Percentiles rank a stretch among this genome's conserved stretches.
phyloP scores from a whole-genome alignment of 2,329 filamentous ascomycete species.

The Fusarium avenaceum region DNA sequence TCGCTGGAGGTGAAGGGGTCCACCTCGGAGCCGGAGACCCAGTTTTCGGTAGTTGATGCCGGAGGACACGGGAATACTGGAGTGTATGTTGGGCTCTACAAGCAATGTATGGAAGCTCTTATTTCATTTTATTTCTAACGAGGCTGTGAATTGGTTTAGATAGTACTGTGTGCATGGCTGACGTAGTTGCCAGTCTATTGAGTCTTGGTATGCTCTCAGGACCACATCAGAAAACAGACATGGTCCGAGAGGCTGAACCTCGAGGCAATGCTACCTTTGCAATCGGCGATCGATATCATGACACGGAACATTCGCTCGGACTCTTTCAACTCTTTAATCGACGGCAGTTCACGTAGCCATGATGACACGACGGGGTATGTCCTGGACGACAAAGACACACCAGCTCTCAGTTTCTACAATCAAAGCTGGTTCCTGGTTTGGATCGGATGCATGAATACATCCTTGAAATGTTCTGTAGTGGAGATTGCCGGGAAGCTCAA shows the following conservation, averaged over 20 bases:
- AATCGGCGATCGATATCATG: not conserved
- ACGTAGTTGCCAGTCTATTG: not conserved
- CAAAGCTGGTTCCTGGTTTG: conserved; percentile 17
- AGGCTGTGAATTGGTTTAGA: no score
- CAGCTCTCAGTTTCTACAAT: conserved; percentile 1
- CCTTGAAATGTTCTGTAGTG: conserved; percentile 7
- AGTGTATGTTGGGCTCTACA: not conserved
- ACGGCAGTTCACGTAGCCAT: conserved; percentile 2
- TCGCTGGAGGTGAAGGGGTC: conserved; percentile 5
- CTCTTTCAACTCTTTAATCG: not conserved
- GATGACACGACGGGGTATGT: not conserved
- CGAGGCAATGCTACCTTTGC: not conserved
- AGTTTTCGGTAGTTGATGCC: conserved; percentile 24
- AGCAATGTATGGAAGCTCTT: no score
- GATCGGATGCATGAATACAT: conserved; percentile 15
- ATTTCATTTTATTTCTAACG: no score
- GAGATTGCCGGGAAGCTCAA: not conserved
- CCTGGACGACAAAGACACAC: not conserved
- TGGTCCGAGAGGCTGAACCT: not conserved
- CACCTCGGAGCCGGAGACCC: conserved; percentile 38
- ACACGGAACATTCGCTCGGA: not conserved
- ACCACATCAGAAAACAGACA: not conserved
- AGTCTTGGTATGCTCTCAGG: not conserved
- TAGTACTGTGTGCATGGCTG: no score
- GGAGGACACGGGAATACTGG: conserved; percentile 27